phyloP scores from a whole-genome alignment of 192 early-diverging fungal species.

The Rhizophagus clarus region DNA sequence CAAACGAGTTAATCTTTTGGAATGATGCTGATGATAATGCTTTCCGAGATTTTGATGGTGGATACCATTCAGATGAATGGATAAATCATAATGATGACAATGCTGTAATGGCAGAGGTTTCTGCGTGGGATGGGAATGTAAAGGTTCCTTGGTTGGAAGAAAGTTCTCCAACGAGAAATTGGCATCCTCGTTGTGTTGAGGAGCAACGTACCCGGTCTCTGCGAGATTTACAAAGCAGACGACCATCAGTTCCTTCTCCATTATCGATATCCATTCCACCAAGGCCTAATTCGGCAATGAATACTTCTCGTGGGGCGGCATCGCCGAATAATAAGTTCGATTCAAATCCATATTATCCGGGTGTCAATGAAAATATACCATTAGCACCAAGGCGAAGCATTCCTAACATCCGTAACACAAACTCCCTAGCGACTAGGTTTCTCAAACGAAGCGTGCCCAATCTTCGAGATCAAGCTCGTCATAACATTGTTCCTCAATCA shows the following conservation, averaged over 20 bases:
- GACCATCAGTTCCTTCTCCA: slow-evolving; percentile 23
- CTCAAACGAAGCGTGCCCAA: slow-evolving; percentile 29
- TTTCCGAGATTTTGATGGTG: slow-evolving; percentile 24
- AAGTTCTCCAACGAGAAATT: neutral
- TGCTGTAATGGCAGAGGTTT: neutral
- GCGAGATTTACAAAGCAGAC: slow-evolving; percentile 6
- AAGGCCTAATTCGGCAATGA: neutral
- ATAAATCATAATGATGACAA: slow-evolving; percentile 18
- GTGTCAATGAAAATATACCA: slow-evolving; percentile 10
- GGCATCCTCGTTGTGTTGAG: neutral
- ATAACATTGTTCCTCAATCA: neutral
- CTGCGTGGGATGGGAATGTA: slow-evolving; percentile 10
- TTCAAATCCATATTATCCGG: neutral
- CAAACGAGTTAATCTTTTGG: neutral
- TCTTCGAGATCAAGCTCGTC: slow-evolving; percentile 15
- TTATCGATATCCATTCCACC: slow-evolving; percentile 26
- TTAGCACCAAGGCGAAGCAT: slow-evolving; percentile 21
- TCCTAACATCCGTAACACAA: slow-evolving; percentile 22
- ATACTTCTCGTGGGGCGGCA: neutral
- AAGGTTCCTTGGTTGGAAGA: slow-evolving; percentile 12
- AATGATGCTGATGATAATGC: neutral
- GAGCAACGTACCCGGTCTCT: neutral
- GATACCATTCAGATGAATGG: neutral
- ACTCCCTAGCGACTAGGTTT: neutral
- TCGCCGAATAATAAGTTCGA: slow-evolving; percentile 4